phyloP scores from a whole-genome alignment of 768 basidiomycete genomes.

The Mycena vulgaris region DNA sequence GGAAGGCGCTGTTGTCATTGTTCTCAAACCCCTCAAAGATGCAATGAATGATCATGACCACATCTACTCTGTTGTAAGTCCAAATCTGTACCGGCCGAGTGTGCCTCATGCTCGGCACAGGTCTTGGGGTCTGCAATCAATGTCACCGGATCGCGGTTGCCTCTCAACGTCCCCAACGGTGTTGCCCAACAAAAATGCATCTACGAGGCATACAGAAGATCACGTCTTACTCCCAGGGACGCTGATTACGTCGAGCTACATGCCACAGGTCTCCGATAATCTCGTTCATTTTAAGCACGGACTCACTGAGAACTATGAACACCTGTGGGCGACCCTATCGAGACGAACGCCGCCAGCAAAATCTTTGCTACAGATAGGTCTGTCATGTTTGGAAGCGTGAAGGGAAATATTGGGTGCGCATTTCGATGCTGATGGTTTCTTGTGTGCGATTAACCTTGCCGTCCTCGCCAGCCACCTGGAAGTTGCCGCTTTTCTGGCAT shows the following conservation, averaged over 20 bases:
- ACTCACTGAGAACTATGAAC: conserved; percentile 40
- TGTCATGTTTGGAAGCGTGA: conserved; percentile 50
- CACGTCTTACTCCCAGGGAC: conserved; percentile 45
- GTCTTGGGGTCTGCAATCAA: conserved; percentile 51
- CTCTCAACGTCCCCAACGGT: conserved; percentile 48
- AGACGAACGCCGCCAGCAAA: conserved; percentile 57
- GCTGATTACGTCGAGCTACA: conserved; percentile 60
- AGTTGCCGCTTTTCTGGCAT: conserved; percentile 30
- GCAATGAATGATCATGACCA: conserved; percentile 50
- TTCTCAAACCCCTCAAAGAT: conserved; percentile 36
- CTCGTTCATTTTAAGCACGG: background rate
- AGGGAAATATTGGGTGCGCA: conserved; percentile 51
- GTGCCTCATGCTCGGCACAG: background rate
- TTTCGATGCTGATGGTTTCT: conserved; percentile 27
- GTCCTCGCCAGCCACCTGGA: conserved; percentile 18
- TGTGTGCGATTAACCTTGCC: background rate
- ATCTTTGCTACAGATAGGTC: conserved; percentile 40
- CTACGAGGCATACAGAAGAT: conserved; percentile 42
- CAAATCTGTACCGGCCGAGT: background rate
- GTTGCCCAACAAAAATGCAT: conserved; percentile 50
- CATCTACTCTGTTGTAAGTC: conserved; percentile 46
- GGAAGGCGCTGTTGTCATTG: conserved; percentile 46
- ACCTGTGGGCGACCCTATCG: conserved; percentile 58
- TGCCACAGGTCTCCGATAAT: conserved; percentile 48
- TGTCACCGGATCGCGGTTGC: conserved; percentile 45